Conservation (phyloP, 2,329 filamentous ascomycete genomes). For the Myriosclerotinia scirpicola region DNA sequence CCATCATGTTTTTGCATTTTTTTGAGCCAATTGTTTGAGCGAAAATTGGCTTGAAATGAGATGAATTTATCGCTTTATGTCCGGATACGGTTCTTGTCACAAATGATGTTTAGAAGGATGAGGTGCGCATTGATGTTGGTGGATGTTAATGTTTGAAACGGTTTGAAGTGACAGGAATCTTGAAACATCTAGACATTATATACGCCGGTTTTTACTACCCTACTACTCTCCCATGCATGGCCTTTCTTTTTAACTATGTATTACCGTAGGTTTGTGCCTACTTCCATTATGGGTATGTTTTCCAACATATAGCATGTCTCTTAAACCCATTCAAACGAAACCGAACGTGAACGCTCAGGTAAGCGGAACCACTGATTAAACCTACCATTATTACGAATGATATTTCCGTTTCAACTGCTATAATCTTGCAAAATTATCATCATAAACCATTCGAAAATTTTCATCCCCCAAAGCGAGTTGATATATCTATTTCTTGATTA, state of each 20-base stretch:
- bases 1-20: neutral
- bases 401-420: conserved; percentile 2
- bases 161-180: neutral
- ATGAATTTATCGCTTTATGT: neutral
- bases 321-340: too few relatives aligned
- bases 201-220: neutral
- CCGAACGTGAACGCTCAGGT: too few relatives aligned
- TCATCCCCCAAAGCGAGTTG: conserved; percentile 8
- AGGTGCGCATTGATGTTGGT: neutral
- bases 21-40: neutral
- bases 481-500: neutral
- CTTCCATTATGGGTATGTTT: too few relatives aligned
- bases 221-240: too few relatives aligned
- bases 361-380: conserved; percentile 6
- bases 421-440: neutral
- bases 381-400: neutral
- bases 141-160: conserved; percentile 2
- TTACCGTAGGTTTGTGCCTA: too few relatives aligned
- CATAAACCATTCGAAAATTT: neutral
- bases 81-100: neutral
- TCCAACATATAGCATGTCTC: too few relatives aligned
- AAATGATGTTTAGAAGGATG: neutral
- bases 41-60: neutral
- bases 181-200: neutral
- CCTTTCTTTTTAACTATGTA: too few relatives aligned